Evolutionary conservation across 2,329 filamentous ascomycete species (phyloP), one percentile per base, ranked within the genome.

Genomic region (Fusarium beomiforme): DNA sequence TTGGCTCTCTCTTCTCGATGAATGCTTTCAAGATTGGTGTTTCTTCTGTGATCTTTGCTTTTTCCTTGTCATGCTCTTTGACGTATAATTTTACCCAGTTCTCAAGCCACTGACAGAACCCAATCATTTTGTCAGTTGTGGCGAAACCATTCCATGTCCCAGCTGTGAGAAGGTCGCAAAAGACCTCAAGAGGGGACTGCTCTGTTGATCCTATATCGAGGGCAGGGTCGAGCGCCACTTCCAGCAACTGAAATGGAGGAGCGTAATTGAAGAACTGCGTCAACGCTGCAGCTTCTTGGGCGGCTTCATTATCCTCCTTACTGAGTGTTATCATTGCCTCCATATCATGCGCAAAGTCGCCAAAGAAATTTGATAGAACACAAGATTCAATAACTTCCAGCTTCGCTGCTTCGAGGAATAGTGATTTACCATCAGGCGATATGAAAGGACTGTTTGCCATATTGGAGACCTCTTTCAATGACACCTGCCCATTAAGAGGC

Each of bases 201-300:
- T 6, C 8, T 3, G 6, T 0, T 5, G 41, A 11, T 4, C 5
- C 19, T 19, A 5, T 1, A 1, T 29, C 8, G 3, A 2, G 21
- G n/a, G 9, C 55, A 58, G 51, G 51, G 9, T 4, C 4, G 4
- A 51, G 29, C 14, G 36, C 23, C 7, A 51, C 17, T n/a, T 41
- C 24, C 8, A 58, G n/a, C 1, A 58, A 1, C 29, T 33, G 43
- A 13, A 51, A 58, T 19, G 43, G 24, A 2, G 43, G 55, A 5
- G 55, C 21, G 8, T 58, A 39, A 13, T 51, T 29, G 12, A 39
- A 39, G 3, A 7, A n/a, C 8, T 41, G 16, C 4, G 17, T 39
- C 33, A 58, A 7, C 0, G 17, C 36, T 1, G 21, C 19, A 12
- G 23, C 31, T 37, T 33, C 17, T 23, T 57, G 29, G n/a, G 29